Evolutionary conservation across 768 basidiomycete species (phyloP), one percentile per base, ranked within the genome.

Genomic region (Goffeauzyma gilvescens): DNA sequence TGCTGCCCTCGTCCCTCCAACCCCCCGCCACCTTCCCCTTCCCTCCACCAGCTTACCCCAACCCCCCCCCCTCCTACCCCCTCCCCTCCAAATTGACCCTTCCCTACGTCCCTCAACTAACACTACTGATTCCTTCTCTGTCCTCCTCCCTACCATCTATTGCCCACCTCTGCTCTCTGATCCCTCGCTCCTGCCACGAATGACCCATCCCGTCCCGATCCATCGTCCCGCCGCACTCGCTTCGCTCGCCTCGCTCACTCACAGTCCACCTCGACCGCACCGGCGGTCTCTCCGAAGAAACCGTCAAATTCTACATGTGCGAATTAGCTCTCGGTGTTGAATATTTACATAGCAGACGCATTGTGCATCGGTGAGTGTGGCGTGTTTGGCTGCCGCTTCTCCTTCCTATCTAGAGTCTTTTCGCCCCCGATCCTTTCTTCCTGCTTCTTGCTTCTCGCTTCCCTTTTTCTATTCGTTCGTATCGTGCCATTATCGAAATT

Each of bases 271-370:
- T 93, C 27, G 86, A 93, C 55, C 71, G 86, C 30, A 65, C 84
- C 45, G 60, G 81, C 72, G 70, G 72, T 6, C 62, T 90, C 38
- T 67, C 73, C 15, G 85, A 93, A 62, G 76, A 79, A 5, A 73
- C 74, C 2, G 79, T 90, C 21, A 74, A 76, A 9, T 87, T 89
- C 57, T 87, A 89, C 58, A 71, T 93, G 22, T 86, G 87, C 1
- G 79, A 98, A 60, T 65, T 96, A 26, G 75, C 84, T 3, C 79
- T 86, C 15, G 90, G 79, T 3, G 71, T 96, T 6, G 73, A 81
- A 21, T 95, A 80, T 59, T 71, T 98, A 13, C 90, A 98, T 59
- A 81, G 84, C 44, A 83, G 80, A 64, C 75, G 73, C 46, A 98
- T 98, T 49, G 90, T 96, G 66, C 90, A 98, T 65, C 78, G 90